Evolutionary conservation across 129 eudicot genomes (phyloP).

Genomic region (Flaveria bidentis): DNA sequence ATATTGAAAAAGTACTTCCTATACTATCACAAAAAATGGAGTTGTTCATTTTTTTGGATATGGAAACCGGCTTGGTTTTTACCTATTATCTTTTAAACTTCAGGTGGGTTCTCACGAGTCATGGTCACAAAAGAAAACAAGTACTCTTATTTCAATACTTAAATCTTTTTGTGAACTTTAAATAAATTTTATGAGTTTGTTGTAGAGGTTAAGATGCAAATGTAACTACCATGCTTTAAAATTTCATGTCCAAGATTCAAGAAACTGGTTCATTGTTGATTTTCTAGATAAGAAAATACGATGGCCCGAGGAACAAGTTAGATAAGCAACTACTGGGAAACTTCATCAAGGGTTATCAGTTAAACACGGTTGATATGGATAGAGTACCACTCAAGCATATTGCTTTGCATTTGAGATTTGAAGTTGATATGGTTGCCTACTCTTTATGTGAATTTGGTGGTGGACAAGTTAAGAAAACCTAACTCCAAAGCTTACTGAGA

Average conservation of each 20-base stretch:
- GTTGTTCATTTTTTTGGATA: constrained; percentile 88
- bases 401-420: constrained; percentile 88
- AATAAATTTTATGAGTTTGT: constrained; percentile 16
- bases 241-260: constrained; percentile 75
- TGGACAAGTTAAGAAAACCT: constrained; percentile 59
- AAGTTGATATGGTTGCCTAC: constrained; percentile 95
- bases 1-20: constrained; percentile 59
- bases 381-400: constrained; percentile 57
- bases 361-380: constrained; percentile 17
- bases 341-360: constrained; percentile 36
- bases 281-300: constrained; percentile 58
- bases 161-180: not conserved
- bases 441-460: constrained; percentile 93
- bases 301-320: constrained; percentile 46
- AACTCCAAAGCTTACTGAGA: constrained; percentile 82
- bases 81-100: constrained; percentile 70
- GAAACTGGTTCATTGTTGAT: constrained; percentile 64
- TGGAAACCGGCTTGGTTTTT: constrained; percentile 92
- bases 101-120: constrained; percentile 49
- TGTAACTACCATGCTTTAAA: constrained; percentile 93
- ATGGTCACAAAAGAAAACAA: not conserved
- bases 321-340: constrained; percentile 73
- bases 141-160: not conserved
- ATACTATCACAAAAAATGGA: constrained; percentile 49
- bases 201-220: constrained; percentile 89